A percentile compares a stretch with the other conserved stretches of the same genome.
Evolutionary conservation across 192 early-diverging fungal genomes (phyloP).

Genomic region (Haplosporangium gracile): DNA sequence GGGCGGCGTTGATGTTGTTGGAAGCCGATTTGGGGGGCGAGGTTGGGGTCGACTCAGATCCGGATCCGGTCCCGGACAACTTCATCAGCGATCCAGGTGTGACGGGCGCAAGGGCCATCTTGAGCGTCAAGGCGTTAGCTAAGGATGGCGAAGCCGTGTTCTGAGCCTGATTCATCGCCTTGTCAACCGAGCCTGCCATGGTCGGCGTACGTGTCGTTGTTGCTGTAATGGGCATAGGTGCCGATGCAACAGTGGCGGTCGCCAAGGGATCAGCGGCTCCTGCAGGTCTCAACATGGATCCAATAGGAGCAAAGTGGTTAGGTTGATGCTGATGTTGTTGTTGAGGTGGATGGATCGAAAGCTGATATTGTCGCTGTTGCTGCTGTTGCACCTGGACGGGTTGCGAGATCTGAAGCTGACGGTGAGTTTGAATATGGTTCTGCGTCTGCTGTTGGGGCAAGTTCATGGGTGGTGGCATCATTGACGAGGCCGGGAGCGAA

Average conservation of each 20-base stretch:
- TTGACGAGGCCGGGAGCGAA: slow-evolving; percentile 34
- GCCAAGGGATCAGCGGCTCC: neutral
- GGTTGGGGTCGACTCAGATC: slow-evolving; percentile 33
- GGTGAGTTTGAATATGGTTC: slow-evolving; percentile 5
- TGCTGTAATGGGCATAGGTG: neutral
- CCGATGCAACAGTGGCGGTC: neutral
- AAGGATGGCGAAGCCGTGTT: neutral
- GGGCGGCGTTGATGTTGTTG: neutral
- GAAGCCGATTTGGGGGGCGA: slow-evolving; percentile 23
- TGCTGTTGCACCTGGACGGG: slow-evolving; percentile 27
- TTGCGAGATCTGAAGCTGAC: slow-evolving; percentile 33
- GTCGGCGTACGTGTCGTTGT: neutral
- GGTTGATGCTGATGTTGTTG: neutral
- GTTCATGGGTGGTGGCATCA: slow-evolving; percentile 46
- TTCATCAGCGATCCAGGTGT: slow-evolving; percentile 80
- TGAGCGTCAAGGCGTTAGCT: neutral
- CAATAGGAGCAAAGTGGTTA: neutral
- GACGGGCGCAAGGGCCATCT: slow-evolving; percentile 63
- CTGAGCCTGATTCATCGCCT: neutral
- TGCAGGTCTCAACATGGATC: neutral
- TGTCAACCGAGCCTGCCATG: neutral
- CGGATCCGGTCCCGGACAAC: slow-evolving; percentile 38
- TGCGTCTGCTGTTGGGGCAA: slow-evolving; percentile 43
- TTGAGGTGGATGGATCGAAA: neutral
- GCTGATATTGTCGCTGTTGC: slow-evolving; percentile 21